Base-by-base conservation (phyloP, 495 filamentous ascomycete species). In the Elaphomyces granulatus region DNA sequence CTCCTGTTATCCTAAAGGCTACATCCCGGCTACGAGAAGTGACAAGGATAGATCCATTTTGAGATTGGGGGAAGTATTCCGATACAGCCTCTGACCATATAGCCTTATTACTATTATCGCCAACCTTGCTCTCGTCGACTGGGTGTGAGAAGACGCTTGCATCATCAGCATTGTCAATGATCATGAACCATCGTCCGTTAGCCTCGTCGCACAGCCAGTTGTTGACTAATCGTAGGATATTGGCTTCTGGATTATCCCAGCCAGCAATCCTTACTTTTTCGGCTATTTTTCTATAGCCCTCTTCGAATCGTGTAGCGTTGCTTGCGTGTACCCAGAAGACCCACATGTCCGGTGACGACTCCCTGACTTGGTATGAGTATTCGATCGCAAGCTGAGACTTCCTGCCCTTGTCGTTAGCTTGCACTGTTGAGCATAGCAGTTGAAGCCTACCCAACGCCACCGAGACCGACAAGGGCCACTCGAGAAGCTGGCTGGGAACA, bases 131-230 rank as follows among this genome's bases (percentile, higher is more conserved):
- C n/a, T n/a, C n/a, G n/a, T n/a, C n/a, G n/a, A n/a, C n/a, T n/a
- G n/a, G n/a, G n/a, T 36, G 45, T 20, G 54, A 55, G 38, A 58
- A 53, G 10, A 46, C 16, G 20, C 19, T 32, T n/a, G 40, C 16
- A 33, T 67, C 45, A 42, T 72, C 65, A 19, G 54, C 58, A 43
- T 68, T 72, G 43, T 72, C 64, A 21, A 71, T 33, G 12, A 68
- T 51, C 34, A 71, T 31, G 8, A 68, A 12, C 64, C 64, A 71
- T 15, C 42, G 18, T 7, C 42, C 36, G 18, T 34, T 45, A 45
- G 48, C 45, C 12, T 53, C 43, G 37, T 38, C 36, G 23, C 36
- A 23, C 12, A 71, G 53, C 58, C 60, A 68, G 40, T 49, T 39
- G 38, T 40, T 47, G 8, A 70, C 56, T n/a, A 62, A 44, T 37